These are phyloP conservation scores for Nectriaceae sp. DNA, from an alignment of 2,329 filamentous ascomycete genomes.

Conservation along the genomic window DNA sequence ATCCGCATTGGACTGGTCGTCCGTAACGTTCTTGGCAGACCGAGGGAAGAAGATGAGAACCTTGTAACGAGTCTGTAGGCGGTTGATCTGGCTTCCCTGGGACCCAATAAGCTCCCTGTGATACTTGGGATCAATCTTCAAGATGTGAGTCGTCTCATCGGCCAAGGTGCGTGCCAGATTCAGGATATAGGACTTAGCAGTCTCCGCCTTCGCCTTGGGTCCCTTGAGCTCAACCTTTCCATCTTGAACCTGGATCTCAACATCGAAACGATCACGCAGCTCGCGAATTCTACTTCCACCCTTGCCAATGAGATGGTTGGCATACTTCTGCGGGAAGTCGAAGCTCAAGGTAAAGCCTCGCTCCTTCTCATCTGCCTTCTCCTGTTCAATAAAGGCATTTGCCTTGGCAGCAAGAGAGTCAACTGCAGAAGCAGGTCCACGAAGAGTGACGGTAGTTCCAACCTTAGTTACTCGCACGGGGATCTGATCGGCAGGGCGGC, in stretches of 20 bases:
- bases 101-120: constrained; percentile 92
- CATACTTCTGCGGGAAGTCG: constrained; percentile 92
- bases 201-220: constrained; percentile 90
- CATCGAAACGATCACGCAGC: constrained; percentile 66
- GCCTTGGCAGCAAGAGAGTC: constrained; percentile 74
- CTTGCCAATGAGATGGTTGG: constrained; percentile 79
- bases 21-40: constrained; percentile 59
- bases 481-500: constrained; percentile 57
- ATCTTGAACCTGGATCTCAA: constrained; percentile 85
- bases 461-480: constrained; percentile 60
- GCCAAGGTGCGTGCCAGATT: constrained; percentile 80
- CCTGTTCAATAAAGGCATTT: constrained; percentile 77
- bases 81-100: constrained; percentile 85
- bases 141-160: constrained; percentile 82
- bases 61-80: constrained; percentile 87
- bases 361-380: constrained; percentile 91
- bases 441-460: constrained; percentile 67
- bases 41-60: constrained; percentile 94
- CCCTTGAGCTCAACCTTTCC: constrained; percentile 96
- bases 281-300: constrained; percentile 67
- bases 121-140: constrained; percentile 93
- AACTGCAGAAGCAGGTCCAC: constrained; percentile 74
- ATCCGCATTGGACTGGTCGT: constrained; percentile 72
- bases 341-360: constrained; percentile 84
- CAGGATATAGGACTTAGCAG: constrained; percentile 79